Evolutionary conservation across 345 rosid genomes (phyloP).

Genomic region (Eucalyptus cloeziana): DNA sequence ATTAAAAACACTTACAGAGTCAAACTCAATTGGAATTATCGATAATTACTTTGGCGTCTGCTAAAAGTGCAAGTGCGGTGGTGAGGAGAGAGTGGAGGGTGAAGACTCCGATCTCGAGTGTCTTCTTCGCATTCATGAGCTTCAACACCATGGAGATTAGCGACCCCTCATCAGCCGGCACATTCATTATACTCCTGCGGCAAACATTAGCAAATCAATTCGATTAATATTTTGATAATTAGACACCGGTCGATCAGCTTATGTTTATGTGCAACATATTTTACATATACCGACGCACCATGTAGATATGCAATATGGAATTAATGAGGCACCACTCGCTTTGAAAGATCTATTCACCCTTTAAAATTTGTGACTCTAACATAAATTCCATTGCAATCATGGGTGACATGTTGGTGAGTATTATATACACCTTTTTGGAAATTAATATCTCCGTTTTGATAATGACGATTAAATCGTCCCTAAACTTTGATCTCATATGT

Average conservation of each 20-base stretch:
- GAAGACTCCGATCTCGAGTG: conserved; percentile 56
- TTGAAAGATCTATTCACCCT: not conserved
- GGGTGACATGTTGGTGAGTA: not conserved
- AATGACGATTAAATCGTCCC: not conserved
- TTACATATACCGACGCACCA: too few relatives aligned
- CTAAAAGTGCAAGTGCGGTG: conserved; percentile 42
- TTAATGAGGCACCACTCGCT: too few relatives aligned
- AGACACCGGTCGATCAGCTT: too few relatives aligned
- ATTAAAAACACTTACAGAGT: not conserved
- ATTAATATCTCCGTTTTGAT: not conserved
- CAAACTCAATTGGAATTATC: not conserved
- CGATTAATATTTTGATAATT: not conserved
- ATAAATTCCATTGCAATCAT: too few relatives aligned
- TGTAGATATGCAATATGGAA: too few relatives aligned
- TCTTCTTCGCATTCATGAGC: conserved; percentile 36
- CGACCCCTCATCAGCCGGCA: conserved; percentile 46
- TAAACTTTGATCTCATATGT: too few relatives aligned
- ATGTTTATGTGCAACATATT: too few relatives aligned
- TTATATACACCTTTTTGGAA: not conserved
- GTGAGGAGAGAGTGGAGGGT: conserved; percentile 52
- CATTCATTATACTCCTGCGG: conserved; percentile 29
- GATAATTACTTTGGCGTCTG: conserved; percentile 23
- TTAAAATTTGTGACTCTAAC: not conserved
- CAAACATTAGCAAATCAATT: not conserved
- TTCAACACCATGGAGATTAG: conserved; percentile 39